phyloP scores from a whole-genome alignment of 1,284 basidiomycete species.

The Crucibulum cyathiforme region DNA sequence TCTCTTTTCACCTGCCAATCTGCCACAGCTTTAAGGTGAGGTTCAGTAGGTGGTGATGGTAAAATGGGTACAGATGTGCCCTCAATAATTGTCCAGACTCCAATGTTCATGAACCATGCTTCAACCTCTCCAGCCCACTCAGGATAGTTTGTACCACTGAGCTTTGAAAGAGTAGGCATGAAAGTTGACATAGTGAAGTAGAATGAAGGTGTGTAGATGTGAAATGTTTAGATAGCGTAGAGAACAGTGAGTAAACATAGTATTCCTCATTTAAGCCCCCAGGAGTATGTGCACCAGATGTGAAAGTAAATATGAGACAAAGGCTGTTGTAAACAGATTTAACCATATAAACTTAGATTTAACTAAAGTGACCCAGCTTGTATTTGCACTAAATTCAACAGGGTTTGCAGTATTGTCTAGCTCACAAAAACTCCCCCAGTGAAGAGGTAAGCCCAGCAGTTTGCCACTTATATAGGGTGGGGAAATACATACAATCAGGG shows the following conservation, averaged over 20 bases:
- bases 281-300: too few relatives aligned
- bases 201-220: not conserved
- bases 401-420: too few relatives aligned
- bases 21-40: conserved; percentile 1
- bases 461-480: not conserved
- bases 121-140: conserved; percentile 17
- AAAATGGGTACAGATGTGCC: conserved; percentile 9
- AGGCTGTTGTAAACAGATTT: too few relatives aligned
- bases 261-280: too few relatives aligned
- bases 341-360: too few relatives aligned
- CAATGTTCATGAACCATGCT: conserved; percentile 13
- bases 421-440: too few relatives aligned
- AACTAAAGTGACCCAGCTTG: too few relatives aligned
- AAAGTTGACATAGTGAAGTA: conserved; percentile 7
- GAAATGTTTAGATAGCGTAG: not conserved
- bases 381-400: too few relatives aligned
- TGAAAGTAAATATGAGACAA: too few relatives aligned
- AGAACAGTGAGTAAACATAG: not conserved
- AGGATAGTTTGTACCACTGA: conserved; percentile 17
- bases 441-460: too few relatives aligned
- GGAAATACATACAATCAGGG: not conserved
- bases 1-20: conserved; percentile 14
- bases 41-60: not conserved
- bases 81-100: conserved; percentile 18
- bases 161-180: conserved; percentile 1